Base-by-base conservation (phyloP, 495 filamentous ascomycete genomes). In the Xylaria telfairii region DNA sequence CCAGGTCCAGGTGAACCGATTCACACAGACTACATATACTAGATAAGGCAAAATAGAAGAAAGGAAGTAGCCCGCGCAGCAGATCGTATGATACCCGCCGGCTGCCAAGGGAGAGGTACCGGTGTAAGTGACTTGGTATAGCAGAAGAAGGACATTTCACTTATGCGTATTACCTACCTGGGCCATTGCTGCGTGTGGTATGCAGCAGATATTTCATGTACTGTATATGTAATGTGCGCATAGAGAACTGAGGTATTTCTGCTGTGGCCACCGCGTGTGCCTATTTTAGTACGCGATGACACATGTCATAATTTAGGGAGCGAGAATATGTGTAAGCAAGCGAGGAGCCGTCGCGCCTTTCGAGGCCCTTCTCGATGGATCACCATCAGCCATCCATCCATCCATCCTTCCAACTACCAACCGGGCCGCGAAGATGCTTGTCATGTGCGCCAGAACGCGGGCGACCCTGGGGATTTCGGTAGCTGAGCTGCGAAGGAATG, bases 391-490 rank as follows among this genome's bases (percentile, higher is more conserved):
- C 44, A 49, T 24, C 60, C 37, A 65, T 53, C 67, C 44, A 49
- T 24, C 60, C 37, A 65, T 53, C 68, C 51, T 37, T 3, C 34
- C 34, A 37, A 37, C 34, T 65, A 65, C 44, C 62, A 71, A 26
- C 67, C 53, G 67, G 67, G 56, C 67, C 67, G 56, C 67, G 42
- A 69, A 49, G 28, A 34, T 68, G 67, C 67, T 42, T 39, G 67
- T 69, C 67, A 62, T 69, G 67, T 69, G 67, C 56, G n/a, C 54
- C 64, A 30, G 49, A 30, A 47, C 56, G n/a, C 44, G 67, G 37
- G 39, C 67, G 28, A 37, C 56, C 41, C 54, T 69, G 67, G 56
- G 51, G 44, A 41, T 24, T 34, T 68, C 53, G 67, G 56, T 60
- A 69, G 42, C 67, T 69, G 28, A 51, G 56, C 30, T 39, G 34